A percentile compares a stretch with the other conserved stretches of the same genome.
These are phyloP conservation scores for Colletotrichum camelliae DNA, from an alignment of 2,329 filamentous ascomycete genomes.

Conservation along the genomic window DNA sequence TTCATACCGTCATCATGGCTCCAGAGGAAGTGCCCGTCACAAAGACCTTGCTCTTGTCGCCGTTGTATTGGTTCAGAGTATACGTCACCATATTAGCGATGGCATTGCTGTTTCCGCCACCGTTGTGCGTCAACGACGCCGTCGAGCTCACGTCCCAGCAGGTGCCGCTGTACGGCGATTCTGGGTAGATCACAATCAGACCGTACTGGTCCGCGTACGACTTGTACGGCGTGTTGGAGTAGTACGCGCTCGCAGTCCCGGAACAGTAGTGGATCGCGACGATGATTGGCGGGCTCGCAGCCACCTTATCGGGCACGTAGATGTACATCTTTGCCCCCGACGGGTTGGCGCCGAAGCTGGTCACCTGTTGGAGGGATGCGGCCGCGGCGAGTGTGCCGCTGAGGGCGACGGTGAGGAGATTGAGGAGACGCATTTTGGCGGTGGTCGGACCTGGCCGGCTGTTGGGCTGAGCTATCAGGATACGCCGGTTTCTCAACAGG, in stretches of 20 bases:
- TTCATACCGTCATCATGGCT: constrained; percentile 53
- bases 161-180: constrained; percentile 52
- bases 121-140: constrained; percentile 57
- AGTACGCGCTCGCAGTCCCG: constrained; percentile 54
- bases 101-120: constrained; percentile 59
- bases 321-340: constrained; percentile 29
- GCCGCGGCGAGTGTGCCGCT: constrained; percentile 25
- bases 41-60: constrained; percentile 56
- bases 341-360: constrained; percentile 41
- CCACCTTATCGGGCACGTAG: constrained; percentile 33
- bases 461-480: neutral
- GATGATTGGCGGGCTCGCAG: constrained; percentile 47
- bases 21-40: constrained; percentile 56
- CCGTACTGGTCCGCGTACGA: constrained; percentile 44
- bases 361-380: constrained; percentile 39
- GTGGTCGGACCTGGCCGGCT: neutral
- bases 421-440: neutral
- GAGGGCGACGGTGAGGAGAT: neutral
- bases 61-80: constrained; percentile 55
- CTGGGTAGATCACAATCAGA: constrained; percentile 60
- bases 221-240: constrained; percentile 53
- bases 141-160: constrained; percentile 66
- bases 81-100: constrained; percentile 67
- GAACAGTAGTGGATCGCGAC: constrained; percentile 61
- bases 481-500: neutral